Evolutionary conservation across 169 alveolate genomes (phyloP).

Genomic region (Babesia caballi): DNA sequence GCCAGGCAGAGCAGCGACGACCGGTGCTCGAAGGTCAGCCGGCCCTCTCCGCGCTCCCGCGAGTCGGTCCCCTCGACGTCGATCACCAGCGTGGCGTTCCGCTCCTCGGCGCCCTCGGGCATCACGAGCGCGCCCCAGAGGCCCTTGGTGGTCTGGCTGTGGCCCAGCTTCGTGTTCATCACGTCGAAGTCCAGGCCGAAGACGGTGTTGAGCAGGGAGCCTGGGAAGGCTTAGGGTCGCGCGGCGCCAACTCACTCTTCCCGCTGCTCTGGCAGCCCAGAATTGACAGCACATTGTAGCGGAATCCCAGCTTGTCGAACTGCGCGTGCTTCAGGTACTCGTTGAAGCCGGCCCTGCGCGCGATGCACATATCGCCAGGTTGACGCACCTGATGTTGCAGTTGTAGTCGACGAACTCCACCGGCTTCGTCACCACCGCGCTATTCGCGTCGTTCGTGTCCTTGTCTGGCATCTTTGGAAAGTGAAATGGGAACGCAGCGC

Average conservation of each 20-base stretch:
- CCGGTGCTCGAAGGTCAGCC: conserved; percentile 86
- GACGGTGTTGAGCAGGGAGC: conserved; percentile 79
- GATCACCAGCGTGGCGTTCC: conserved; percentile 71
- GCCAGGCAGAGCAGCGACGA: conserved; percentile 86
- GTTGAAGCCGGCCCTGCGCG: conserved; percentile 37
- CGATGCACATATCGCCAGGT: neutral
- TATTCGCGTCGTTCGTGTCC: neutral
- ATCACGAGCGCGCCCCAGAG: conserved; percentile 81
- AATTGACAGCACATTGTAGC: conserved; percentile 83
- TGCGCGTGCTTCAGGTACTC: conserved; percentile 39
- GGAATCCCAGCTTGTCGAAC: conserved; percentile 61
- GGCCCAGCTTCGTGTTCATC: conserved; percentile 84
- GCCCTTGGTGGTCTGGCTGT: conserved; percentile 89
- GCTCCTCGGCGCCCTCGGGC: conserved; percentile 34
- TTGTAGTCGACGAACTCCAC: conserved; percentile 56
- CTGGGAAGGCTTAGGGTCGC: conserved; percentile 9
- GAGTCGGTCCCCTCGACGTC: conserved; percentile 91
- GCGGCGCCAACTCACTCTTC: conserved; percentile 70
- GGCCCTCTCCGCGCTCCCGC: conserved; percentile 84
- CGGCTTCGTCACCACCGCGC: conserved; percentile 24
- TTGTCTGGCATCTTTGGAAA: neutral
- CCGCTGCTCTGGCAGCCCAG: conserved; percentile 91
- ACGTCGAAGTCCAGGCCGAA: conserved; percentile 83
- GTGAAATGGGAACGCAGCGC: neutral
- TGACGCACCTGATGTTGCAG: conserved; percentile 48